phyloP scores from a whole-genome alignment of 139 green algal genomes.

The Bryopsis sp. region DNA sequence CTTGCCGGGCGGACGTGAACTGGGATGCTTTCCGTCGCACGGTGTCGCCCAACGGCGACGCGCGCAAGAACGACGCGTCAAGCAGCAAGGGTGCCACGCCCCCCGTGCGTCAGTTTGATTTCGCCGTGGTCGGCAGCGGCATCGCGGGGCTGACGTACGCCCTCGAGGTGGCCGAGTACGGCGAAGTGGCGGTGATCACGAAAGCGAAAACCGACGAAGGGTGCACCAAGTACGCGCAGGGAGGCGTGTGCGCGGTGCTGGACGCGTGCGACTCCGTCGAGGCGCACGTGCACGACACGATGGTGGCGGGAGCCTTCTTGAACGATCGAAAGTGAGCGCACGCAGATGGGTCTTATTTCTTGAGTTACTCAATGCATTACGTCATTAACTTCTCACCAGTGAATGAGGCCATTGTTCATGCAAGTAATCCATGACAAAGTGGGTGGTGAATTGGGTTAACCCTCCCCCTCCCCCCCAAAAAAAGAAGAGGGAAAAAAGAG shows the following conservation, averaged over 20 bases:
- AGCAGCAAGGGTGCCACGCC: not conserved
- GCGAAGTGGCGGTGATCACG: conserved; percentile 86
- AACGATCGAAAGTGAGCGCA: conserved; percentile 62
- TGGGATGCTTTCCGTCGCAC: conserved; percentile 30
- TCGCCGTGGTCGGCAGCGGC: conserved; percentile 87
- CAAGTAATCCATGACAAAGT: too few species aligned
- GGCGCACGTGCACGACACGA: conserved; percentile 83
- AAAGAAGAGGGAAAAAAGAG: too few species aligned
- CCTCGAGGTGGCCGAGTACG: conserved; percentile 84
- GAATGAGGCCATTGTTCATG: too few species aligned
- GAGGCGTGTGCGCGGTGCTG: conserved; percentile 91
- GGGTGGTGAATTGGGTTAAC: too few species aligned
- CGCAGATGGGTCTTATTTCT: not conserved
- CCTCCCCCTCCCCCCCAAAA: too few species aligned
- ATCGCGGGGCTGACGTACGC: conserved; percentile 94
- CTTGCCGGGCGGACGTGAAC: conserved; percentile 40
- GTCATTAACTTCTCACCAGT: too few species aligned
- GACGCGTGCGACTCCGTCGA: conserved; percentile 73
- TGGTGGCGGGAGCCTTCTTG: conserved; percentile 73
- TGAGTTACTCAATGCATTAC: too few species aligned
- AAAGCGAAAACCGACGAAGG: conserved; percentile 74
- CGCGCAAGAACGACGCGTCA: conserved; percentile 4
- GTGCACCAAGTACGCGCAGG: conserved; percentile 84
- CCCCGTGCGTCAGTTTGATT: conserved; percentile 60
- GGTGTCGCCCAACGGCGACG: not conserved